These are phyloP conservation scores for Suillus cothurnatus DNA, from an alignment of 768 basidiomycete genomes.

Conservation along the genomic window DNA sequence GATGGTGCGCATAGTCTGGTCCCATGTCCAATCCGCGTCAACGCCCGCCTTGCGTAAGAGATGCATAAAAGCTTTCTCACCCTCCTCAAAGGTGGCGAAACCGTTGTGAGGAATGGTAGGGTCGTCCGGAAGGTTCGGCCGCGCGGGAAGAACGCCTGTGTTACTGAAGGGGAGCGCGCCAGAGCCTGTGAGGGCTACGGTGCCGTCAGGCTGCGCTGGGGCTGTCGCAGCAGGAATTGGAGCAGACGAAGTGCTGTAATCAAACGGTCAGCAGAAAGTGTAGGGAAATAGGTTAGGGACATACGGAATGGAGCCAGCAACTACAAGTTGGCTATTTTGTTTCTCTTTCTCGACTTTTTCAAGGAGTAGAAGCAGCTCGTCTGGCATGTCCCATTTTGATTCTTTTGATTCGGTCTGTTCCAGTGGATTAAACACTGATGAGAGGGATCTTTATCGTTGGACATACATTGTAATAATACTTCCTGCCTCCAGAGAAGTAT, in stretches of 20 bases:
- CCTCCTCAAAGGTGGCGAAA: constrained; percentile 83
- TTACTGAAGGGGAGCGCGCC: constrained; percentile 61
- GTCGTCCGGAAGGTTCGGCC: constrained; percentile 83
- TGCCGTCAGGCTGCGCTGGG: constrained; percentile 39
- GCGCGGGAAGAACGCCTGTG: constrained; percentile 63
- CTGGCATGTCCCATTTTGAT: constrained; percentile 98
- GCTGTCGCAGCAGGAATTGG: constrained; percentile 55
- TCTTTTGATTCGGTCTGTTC: constrained; percentile 81
- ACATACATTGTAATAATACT: constrained; percentile 87
- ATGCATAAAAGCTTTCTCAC: constrained; percentile 93
- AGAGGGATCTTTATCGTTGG: neutral
- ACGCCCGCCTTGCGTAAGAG: constrained; percentile 88
- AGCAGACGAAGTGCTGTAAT: constrained; percentile 36
- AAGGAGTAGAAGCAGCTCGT: constrained; percentile 82
- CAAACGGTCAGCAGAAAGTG: constrained; percentile 11
- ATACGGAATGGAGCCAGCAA: constrained; percentile 29
- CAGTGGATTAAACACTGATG: constrained; percentile 2
- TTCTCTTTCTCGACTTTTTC: constrained; percentile 84
- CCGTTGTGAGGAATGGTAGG: constrained; percentile 90
- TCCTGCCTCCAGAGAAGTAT: constrained; percentile 89
- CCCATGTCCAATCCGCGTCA: constrained; percentile 95
- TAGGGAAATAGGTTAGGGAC: neutral
- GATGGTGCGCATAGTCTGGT: constrained; percentile 96
- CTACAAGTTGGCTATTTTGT: constrained; percentile 40
- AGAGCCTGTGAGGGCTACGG: constrained; percentile 51